Evolutionary conservation across 1,284 basidiomycete species (phyloP).

Genomic region (Grifola frondosa): DNA sequence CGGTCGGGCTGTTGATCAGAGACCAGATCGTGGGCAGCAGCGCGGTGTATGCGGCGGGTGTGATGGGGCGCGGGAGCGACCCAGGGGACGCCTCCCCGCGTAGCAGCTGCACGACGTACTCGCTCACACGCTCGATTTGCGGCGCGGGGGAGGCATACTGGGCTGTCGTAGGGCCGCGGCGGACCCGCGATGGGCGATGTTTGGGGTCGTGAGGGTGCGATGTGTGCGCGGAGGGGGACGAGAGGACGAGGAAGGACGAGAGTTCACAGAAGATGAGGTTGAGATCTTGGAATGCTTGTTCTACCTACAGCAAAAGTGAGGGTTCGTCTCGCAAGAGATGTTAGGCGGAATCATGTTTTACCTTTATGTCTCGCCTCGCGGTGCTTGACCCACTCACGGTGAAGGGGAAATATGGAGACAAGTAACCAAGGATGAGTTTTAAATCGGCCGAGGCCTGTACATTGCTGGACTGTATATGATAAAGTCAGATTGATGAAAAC

Average conservation of each 20-base stretch:
- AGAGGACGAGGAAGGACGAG: conserved; percentile 59
- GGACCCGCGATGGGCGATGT: neutral
- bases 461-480: conserved; percentile 10
- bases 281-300: conserved; percentile 65
- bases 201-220: conserved; percentile 5
- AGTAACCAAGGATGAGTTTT: conserved; percentile 62
- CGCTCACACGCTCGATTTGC: conserved; percentile 56
- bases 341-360: too few species aligned
- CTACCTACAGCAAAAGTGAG: conserved; percentile 39
- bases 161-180: neutral
- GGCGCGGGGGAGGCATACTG: conserved; percentile 22
- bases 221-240: too few species aligned
- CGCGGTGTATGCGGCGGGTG: conserved; percentile 61
- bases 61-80: conserved; percentile 44
- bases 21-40: conserved; percentile 86
- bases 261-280: conserved; percentile 79
- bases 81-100: conserved; percentile 46
- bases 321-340: too few species aligned
- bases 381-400: conserved; percentile 32
- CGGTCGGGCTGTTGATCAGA: conserved; percentile 52
- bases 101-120: conserved; percentile 73
- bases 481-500: neutral
- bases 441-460: conserved; percentile 43
- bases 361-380: conserved; percentile 56
- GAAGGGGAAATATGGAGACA: conserved; percentile 86